Base-by-base conservation (phyloP, 495 filamentous ascomycete species). In the Trypethelium eluteriae region DNA sequence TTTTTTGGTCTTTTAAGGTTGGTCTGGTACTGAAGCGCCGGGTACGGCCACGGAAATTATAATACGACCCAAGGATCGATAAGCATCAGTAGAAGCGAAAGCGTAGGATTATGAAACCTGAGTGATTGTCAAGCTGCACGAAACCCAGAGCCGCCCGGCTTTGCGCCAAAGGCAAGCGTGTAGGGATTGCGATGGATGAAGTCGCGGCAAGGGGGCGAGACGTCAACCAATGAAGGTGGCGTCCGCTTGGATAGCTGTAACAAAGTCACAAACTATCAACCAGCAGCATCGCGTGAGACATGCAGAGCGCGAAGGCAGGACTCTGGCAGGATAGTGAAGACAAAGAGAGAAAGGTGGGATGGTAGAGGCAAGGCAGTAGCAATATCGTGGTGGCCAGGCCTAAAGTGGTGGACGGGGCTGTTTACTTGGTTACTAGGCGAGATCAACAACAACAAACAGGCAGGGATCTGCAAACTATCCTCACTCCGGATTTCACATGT, bases 361-460 rank as follows among this genome's bases (percentile, higher is more conserved):
- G 11, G 11, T 9, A 2, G n/a, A 53, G n/a, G n/a, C 12, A 16
- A 25, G 49, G 49, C 11, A n/a, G 49, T 25, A 25, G 25, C 25
- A 25, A 25, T 25, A 25, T 25, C 25, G 25, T 14, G 49, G 0
- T 5, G 11, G 9, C 12, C 12, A 25, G 49, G n/a, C 5, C 5
- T 53, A 53, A 25, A 53, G 49, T 16, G 9, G n/a, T 14, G 49
- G 49, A 14, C 49, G 49, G 49, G 14, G 41, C 6, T 44, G 41
- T 44, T 7, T 25, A 25, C 41, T n/a, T 53, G 49, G 11, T 53
- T 53, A 53, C 49, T 53, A 5, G 10, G 49, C 49, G 49, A 9
- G 14, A 53, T 53, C 49, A 53, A 53, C 49, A 53, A 53, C 49
- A 53, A 53, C 49, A 53, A 53, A 53, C 11, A 18, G 49, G 49